Evolutionary conservation across 306 rosid species (phyloP).

Genomic region (Medicago truncatula): DNA sequence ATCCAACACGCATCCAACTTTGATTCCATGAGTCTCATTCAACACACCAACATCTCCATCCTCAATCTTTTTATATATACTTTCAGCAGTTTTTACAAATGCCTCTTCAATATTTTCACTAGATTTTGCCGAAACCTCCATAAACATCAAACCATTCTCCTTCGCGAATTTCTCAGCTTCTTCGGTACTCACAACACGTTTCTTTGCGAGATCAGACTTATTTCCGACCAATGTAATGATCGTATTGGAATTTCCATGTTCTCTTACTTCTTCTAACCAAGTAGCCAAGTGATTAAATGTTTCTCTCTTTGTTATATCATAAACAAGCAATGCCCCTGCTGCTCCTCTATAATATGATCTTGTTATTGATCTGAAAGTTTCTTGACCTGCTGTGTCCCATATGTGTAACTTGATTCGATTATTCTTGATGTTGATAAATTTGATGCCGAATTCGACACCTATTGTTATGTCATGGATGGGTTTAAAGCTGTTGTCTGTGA

Average conservation of each 20-base stretch:
- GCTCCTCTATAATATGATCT: neutral
- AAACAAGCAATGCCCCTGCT: neutral
- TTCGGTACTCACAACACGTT: slow-evolving; percentile 94
- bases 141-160: slow-evolving; percentile 87
- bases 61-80: slow-evolving; percentile 84
- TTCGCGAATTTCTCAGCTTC: slow-evolving; percentile 98
- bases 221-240: slow-evolving; percentile 81
- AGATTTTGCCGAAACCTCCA: slow-evolving; percentile 97
- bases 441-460: neutral
- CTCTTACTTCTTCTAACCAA: neutral
- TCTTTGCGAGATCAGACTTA: slow-evolving; percentile 90
- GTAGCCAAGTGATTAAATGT: neutral
- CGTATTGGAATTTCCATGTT: neutral
- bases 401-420: neutral
- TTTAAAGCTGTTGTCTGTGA: neutral
- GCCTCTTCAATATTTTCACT: slow-evolving; percentile 97
- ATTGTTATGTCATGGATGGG: neutral
- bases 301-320: neutral
- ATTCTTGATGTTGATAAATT: neutral
- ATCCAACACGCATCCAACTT: slow-evolving; percentile 67
- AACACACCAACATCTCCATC: slow-evolving; percentile 91
- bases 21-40: slow-evolving; percentile 94
- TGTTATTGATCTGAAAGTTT: neutral
- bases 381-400: neutral
- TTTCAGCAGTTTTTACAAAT: slow-evolving; percentile 89